Evolutionary conservation across 2,329 filamentous ascomycete species (phyloP).

Genomic region (Laburnicola sp.): DNA sequence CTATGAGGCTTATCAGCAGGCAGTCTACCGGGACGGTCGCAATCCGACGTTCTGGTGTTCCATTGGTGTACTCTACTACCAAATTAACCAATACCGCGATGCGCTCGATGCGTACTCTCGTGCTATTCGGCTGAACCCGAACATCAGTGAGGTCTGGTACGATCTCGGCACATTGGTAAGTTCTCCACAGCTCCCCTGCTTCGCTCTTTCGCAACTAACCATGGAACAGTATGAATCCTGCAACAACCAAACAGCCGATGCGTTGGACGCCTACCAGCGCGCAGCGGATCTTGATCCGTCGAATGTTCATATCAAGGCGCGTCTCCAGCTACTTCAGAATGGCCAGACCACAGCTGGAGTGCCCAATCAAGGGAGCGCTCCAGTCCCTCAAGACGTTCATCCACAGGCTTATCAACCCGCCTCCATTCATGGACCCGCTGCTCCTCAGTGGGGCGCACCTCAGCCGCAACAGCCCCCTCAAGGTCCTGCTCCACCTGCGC

Average conservation of each 20-base stretch:
- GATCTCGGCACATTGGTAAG: conserved; percentile 91
- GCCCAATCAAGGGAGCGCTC: conserved; percentile 71
- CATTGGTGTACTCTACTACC: conserved; percentile 97
- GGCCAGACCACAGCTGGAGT: conserved; percentile 71
- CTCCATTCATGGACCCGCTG: conserved; percentile 79
- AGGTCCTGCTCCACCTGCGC: conserved; percentile 64
- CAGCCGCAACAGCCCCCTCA: conserved; percentile 65
- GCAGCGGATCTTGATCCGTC: conserved; percentile 90
- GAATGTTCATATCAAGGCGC: conserved; percentile 95
- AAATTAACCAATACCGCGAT: conserved; percentile 99
- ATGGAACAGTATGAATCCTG: conserved; percentile 84
- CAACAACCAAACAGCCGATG: conserved; percentile 97
- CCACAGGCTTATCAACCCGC: conserved; percentile 88
- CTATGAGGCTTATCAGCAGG: conserved; percentile 97
- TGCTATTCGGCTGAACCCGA: conserved; percentile 93
- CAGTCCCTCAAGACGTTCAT: conserved; percentile 94
- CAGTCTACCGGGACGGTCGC: conserved; percentile 94
- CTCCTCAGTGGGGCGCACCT: conserved; percentile 86
- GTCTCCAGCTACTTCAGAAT: conserved; percentile 83
- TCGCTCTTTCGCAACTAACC: conserved; percentile 16
- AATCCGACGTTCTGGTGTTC: conserved; percentile 99
- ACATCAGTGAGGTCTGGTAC: conserved; percentile 99
- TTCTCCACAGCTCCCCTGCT: conserved; percentile 31
- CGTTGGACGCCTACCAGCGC: conserved; percentile 90
- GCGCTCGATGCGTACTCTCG: conserved; percentile 96